Evolutionary conservation across 352 stramenopile species (phyloP).

Genomic region (Phytophthora ohioensis): DNA sequence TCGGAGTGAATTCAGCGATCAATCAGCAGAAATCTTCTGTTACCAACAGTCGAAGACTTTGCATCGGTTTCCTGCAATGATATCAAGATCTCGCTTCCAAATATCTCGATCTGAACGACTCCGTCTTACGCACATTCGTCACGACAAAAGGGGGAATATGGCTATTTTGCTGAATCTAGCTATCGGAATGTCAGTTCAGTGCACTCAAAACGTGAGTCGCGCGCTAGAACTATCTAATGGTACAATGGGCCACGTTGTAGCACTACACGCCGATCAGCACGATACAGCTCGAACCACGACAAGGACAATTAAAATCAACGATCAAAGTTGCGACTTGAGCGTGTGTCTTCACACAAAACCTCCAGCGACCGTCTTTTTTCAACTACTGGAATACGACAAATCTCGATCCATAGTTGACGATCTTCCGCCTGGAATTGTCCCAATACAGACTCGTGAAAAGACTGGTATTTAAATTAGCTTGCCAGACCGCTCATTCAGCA

Average conservation of each 20-base stretch:
- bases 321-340: not conserved
- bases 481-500: not conserved
- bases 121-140: not conserved
- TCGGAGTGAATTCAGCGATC: constrained; percentile 3
- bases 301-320: too few relatives aligned
- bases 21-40: not conserved
- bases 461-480: not conserved
- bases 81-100: not conserved
- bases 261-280: not conserved
- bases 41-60: not conserved
- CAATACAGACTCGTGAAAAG: not conserved
- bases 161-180: constrained; percentile 4
- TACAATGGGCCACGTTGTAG: not conserved
- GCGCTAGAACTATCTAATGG: not conserved
- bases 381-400: not conserved
- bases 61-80: not conserved
- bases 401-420: not conserved
- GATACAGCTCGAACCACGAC: too few relatives aligned
- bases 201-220: not conserved
- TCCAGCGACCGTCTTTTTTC: not conserved
- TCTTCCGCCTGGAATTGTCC: not conserved
- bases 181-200: not conserved
- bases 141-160: not conserved
- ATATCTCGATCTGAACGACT: not conserved
- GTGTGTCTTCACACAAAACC: not conserved